Evolutionary conservation across 1,284 basidiomycete genomes (phyloP).

Genomic region (Ustilago bromivora): DNA sequence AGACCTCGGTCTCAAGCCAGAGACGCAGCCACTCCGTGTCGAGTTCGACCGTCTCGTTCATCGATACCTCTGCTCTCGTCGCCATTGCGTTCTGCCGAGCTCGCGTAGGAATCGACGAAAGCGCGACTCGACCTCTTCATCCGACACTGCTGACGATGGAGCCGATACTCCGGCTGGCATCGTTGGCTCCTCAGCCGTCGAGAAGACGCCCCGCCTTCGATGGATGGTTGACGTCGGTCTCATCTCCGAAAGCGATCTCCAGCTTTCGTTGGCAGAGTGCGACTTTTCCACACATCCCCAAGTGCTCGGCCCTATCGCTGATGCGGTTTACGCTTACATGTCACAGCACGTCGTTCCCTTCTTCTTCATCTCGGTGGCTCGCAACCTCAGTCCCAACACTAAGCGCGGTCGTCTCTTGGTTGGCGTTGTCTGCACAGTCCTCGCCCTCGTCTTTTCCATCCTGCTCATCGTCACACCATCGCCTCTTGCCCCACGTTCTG

Average conservation of each 20-base stretch:
- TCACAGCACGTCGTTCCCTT: slow-evolving; percentile 53
- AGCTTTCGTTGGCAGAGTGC: slow-evolving; percentile 37
- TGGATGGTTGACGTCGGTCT: slow-evolving; percentile 61
- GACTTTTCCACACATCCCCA: slow-evolving; percentile 52
- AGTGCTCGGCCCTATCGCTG: slow-evolving; percentile 48
- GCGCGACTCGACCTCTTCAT: slow-evolving; percentile 25
- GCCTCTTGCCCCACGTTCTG: slow-evolving; percentile 40
- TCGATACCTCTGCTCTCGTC: slow-evolving; percentile 42
- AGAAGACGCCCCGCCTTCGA: slow-evolving; percentile 41
- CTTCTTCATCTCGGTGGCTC: slow-evolving; percentile 52
- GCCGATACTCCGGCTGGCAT: slow-evolving; percentile 10
- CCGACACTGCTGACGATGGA: slow-evolving; percentile 16
- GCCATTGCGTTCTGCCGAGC: slow-evolving; percentile 29
- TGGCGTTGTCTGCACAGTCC: slow-evolving; percentile 39
- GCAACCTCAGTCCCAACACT: slow-evolving; percentile 53
- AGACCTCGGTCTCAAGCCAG: slow-evolving; percentile 40
- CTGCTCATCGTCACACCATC: slow-evolving; percentile 49
- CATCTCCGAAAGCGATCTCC: slow-evolving; percentile 39
- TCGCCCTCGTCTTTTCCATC: slow-evolving; percentile 50
- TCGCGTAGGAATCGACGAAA: slow-evolving; percentile 19
- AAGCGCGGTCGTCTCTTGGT: slow-evolving; percentile 51
- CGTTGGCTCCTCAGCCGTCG: slow-evolving; percentile 9
- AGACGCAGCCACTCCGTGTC: slow-evolving; percentile 39
- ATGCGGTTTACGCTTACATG: slow-evolving; percentile 50
- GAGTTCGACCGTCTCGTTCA: slow-evolving; percentile 47